phyloP scores from a whole-genome alignment of 2,329 filamentous ascomycete genomes.

The Fusarium sp. region DNA sequence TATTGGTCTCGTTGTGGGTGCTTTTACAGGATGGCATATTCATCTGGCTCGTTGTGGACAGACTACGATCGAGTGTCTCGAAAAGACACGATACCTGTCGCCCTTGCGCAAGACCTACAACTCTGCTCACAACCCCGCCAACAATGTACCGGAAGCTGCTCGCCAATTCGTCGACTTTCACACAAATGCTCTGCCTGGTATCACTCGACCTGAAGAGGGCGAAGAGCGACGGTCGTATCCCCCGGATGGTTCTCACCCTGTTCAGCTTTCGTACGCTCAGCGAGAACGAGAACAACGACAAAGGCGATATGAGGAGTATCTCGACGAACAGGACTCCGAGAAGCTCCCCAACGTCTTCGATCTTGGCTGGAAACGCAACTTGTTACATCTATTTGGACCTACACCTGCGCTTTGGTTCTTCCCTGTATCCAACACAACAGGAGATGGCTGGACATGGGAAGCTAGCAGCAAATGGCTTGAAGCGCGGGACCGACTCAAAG shows the following conservation, averaged over 20 bases:
- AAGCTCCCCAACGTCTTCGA: constrained; percentile 95
- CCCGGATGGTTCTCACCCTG: constrained; percentile 49
- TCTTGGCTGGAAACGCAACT: constrained; percentile 82
- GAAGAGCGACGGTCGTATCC: constrained; percentile 60
- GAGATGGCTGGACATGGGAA: constrained; percentile 96
- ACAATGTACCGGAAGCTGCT: constrained; percentile 62
- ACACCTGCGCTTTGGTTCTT: constrained; percentile 78
- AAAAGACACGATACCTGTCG: constrained; percentile 93
- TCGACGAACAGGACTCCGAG: constrained; percentile 88
- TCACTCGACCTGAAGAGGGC: constrained; percentile 84
- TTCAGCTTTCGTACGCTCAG: constrained; percentile 63
- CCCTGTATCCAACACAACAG: constrained; percentile 84
- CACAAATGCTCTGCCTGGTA: constrained; percentile 80
- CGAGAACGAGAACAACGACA: constrained; percentile 64
- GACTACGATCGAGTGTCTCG: constrained; percentile 95
- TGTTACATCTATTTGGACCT: constrained; percentile 83
- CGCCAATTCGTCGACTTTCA: constrained; percentile 84
- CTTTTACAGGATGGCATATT: constrained; percentile 93
- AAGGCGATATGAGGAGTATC: constrained; percentile 73
- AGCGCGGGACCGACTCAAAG: constrained; percentile 70
- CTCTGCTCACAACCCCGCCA: constrained; percentile 64
- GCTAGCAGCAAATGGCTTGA: constrained; percentile 81
- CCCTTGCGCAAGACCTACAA: constrained; percentile 77
- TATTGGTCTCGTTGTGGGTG: constrained; percentile 86
- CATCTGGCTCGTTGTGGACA: constrained; percentile 80